Base-by-base conservation (phyloP, 2,329 filamentous ascomycete species). In the Gliomastix tumulicola region DNA sequence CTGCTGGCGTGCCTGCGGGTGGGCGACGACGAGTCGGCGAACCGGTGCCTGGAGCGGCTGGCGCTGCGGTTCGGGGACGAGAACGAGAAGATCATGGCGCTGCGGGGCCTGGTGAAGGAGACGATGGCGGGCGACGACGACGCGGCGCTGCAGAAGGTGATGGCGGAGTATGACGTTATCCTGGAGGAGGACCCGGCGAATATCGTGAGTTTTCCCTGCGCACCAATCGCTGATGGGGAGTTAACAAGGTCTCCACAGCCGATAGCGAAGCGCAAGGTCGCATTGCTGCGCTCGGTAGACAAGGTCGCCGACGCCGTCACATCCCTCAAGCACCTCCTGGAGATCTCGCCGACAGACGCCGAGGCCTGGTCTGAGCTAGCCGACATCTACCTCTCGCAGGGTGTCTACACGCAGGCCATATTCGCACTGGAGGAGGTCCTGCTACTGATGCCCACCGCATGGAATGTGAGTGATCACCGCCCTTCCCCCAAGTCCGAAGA, bases 401-500 rank as follows among this genome's bases (percentile, higher is more conserved):
- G 84, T 1, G 63, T 90, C 49, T 88, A 84, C 53, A 65, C 80
- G 12, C 90, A 97, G 59, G 85, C 88, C 27, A 79, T 95, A 35
- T 95, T 84, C 59, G 83, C 88, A 41, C 65, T 95, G 31, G 92
- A 98, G 58, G 92, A 98, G 59, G 88, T 94, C 16, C 62, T 98
- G 31, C 68, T 97, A 35, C 70, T 94, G 39, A 76, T 79, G 36
- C 90, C 92, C 5, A 94, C 95, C 65, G 87, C 90, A 16, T 98
- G 92, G 89, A 97, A 94, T 67, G 86, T 92, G 59, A 57, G 84
- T n/a, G n/a, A n/a, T n/a, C n/a, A n/a, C n/a, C n/a, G n/a, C n/a
- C n/a, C n/a, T n/a, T n/a, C n/a, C n/a, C n/a, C n/a, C n/a, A n/a
- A n/a, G n/a, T 3, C 16, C 6, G 19, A 9, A 27, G 15, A 15